Evolutionary conservation across 2,329 filamentous ascomycete genomes (phyloP), one percentile per base, ranked within the genome.

Genomic region (Aureobasidium sp.): DNA sequence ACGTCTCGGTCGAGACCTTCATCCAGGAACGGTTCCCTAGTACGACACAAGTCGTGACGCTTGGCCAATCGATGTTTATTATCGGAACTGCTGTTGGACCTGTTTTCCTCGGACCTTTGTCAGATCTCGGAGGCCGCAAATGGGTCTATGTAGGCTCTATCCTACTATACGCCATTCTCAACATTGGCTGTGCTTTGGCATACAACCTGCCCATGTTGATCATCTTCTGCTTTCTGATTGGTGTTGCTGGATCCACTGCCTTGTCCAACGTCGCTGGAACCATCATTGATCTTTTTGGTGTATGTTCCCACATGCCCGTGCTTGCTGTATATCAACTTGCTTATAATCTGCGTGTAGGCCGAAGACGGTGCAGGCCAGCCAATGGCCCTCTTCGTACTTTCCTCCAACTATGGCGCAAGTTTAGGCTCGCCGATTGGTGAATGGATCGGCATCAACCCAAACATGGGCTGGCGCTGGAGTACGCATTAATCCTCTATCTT

Each of bases 381-480:
- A 14, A 70, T 76, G 15, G 72, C 72, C 14, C 62, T 70, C 14
- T 75, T 74, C 56, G 68, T 68, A 5, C 70, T 72, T 61, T 68
- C 69, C 2, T 69, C 72, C 9, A 73, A 74, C 63, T 61, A 39
- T 14, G 60, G 73, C 4, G 72, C 72, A 6, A 65, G 70, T 17
- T 47, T 67, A 1, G 72, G 70, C 14, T 70, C 69, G 6, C 69
- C 69, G 34, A 67, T 69, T 27, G 70, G 69, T 31, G 70, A 69
- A n/a, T 73, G 71, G 62, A 70, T 72, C 39, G 67, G 66, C 11
- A 52, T 55, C 1, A 69, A 69, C 49, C 65, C 64, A 44, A 68
- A 69, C 51, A 66, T 74, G 8, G 70, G 72, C 12, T 85, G 82
- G 82, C 70, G 77, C 31, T 84, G 82, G 81, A 61, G 56, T 59